These are phyloP conservation scores for Candida yuanshanica DNA, from an alignment of 805 yeast species.

Conservation along the genomic window DNA sequence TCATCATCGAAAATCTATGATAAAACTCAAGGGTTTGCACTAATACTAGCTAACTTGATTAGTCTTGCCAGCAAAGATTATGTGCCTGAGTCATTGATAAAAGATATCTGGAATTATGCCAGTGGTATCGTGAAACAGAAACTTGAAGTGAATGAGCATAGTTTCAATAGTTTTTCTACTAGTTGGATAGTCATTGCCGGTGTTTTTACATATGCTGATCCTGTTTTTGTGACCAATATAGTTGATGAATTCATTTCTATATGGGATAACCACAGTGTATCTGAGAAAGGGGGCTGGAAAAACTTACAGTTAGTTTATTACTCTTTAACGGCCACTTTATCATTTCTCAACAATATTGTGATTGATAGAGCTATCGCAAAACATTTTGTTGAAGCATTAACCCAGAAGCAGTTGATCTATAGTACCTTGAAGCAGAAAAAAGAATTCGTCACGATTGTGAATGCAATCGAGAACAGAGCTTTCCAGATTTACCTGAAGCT, in stretches of 20 bases:
- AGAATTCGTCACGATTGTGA: slow-evolving; percentile 2
- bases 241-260: slow-evolving; percentile 51
- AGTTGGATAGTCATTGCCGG: slow-evolving; percentile 66
- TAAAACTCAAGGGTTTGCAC: slow-evolving; percentile 34
- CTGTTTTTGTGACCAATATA: slow-evolving; percentile 47
- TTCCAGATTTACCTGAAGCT: slow-evolving; percentile 39
- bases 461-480: slow-evolving; percentile 37
- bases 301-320: slow-evolving; percentile 49
- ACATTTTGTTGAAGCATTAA: slow-evolving; percentile 35
- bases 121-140: slow-evolving; percentile 31
- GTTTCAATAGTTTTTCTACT: slow-evolving; percentile 34
- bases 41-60: slow-evolving; percentile 32
- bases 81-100: slow-evolving; percentile 39
- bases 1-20: slow-evolving; percentile 22
- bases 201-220: slow-evolving; percentile 51
- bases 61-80: slow-evolving; percentile 33
- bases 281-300: slow-evolving; percentile 32
- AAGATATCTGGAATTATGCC: slow-evolving; percentile 39
- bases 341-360: slow-evolving; percentile 39
- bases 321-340: slow-evolving; percentile 51
- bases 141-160: slow-evolving; percentile 25
- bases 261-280: slow-evolving; percentile 56
- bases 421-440: slow-evolving; percentile 7
- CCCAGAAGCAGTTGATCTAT: slow-evolving; percentile 9
- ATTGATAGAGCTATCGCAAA: slow-evolving; percentile 41